Evolutionary conservation across 495 filamentous ascomycete genomes (phyloP).

Genomic region (Talaromyces proteolyticus): DNA sequence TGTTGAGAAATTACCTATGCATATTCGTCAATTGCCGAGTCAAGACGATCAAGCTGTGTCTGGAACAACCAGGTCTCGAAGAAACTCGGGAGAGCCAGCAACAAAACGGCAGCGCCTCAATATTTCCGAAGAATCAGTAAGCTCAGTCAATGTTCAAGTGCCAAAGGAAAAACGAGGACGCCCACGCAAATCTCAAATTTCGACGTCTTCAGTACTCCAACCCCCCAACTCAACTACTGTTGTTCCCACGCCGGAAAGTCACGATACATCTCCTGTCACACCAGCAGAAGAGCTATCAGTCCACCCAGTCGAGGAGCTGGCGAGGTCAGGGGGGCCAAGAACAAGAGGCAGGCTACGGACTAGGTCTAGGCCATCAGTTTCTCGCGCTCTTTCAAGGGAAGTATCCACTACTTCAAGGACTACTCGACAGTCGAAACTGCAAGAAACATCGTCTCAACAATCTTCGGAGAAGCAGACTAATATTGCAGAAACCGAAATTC

Average conservation of each 20-base stretch:
- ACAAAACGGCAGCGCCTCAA: background rate
- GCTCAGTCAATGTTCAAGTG: background rate
- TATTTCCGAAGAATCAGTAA: background rate
- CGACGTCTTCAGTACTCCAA: background rate
- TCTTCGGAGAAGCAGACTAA: background rate
- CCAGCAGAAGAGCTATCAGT: background rate
- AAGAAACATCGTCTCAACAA: background rate
- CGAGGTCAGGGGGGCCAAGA: background rate
- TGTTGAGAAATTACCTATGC: background rate
- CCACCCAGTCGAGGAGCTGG: background rate
- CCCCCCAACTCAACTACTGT: background rate
- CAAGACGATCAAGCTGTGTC: background rate
- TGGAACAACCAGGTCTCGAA: background rate
- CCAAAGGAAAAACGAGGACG: background rate
- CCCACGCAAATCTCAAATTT: background rate
- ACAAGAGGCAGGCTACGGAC: background rate
- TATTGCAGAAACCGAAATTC: background rate
- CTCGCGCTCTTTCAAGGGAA: background rate
- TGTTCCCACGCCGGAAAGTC: background rate
- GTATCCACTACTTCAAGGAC: background rate
- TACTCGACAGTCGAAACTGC: background rate
- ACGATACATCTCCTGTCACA: background rate
- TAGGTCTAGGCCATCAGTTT: background rate
- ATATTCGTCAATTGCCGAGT: background rate
- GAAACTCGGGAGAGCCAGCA: conserved; percentile 5